A percentile compares a stretch with the other conserved stretches of the same genome.
phyloP scores from a whole-genome alignment of 352 stramenopile species.

The Globisporangium carolinianum region DNA sequence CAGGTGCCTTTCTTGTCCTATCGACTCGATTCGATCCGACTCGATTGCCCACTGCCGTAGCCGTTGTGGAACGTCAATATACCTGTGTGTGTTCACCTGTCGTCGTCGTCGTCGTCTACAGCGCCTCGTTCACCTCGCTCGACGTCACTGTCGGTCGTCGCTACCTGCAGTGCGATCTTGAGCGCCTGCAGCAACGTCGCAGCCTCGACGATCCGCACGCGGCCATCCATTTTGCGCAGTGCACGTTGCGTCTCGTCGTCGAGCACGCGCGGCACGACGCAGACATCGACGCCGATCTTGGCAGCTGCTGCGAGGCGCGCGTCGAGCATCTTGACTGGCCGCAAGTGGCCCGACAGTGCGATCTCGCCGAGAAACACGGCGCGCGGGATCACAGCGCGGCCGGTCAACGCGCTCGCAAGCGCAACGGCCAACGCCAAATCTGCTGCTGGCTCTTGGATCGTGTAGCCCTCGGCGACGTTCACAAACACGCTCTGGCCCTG shows the following conservation, averaged over 20 bases:
- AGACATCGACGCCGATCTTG: conserved; percentile 74
- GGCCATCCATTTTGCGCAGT: conserved; percentile 48
- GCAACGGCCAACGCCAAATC: conserved; percentile 73
- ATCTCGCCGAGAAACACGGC: conserved; percentile 76
- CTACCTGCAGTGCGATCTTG: conserved; percentile 38
- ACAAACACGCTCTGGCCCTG: conserved; percentile 80
- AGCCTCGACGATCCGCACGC: conserved; percentile 54
- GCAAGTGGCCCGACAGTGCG: conserved; percentile 69
- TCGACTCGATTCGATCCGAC: too few relatives aligned
- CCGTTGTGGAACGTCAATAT: neutral
- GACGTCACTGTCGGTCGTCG: too few relatives aligned
- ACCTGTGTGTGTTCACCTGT: neutral
- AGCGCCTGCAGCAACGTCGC: conserved; percentile 61
- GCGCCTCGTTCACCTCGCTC: neutral
- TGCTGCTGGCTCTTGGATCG: conserved; percentile 72
- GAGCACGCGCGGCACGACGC: conserved; percentile 59
- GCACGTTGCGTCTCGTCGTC: conserved; percentile 32
- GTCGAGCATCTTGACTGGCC: conserved; percentile 80
- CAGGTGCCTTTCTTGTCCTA: neutral
- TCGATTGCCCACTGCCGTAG: too few relatives aligned
- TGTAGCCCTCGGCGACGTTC: conserved; percentile 81
- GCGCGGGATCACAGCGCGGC: conserved; percentile 41
- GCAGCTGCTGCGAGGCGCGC: conserved; percentile 64
- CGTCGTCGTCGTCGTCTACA: neutral
- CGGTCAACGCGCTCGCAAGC: conserved; percentile 60